Percentiles rank a stretch among this genome's conserved stretches.
phyloP scores from a whole-genome alignment of 108 stramenopile genomes.

The Cyclotella cryptica region DNA sequence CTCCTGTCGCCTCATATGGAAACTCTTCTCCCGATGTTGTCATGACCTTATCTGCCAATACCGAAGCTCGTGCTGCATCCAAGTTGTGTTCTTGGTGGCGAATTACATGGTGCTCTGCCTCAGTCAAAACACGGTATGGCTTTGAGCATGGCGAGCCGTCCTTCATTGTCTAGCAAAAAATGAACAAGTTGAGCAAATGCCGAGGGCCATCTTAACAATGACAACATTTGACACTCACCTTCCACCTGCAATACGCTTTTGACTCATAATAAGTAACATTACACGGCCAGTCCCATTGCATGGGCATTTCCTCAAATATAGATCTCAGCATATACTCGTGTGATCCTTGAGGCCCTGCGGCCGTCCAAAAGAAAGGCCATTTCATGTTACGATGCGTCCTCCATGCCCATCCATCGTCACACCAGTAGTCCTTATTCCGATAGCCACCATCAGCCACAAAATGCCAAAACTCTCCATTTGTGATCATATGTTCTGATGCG shows the following conservation, averaged over 20 bases:
- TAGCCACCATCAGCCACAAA: conserved; percentile 96
- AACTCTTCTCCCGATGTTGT: conserved; percentile 69
- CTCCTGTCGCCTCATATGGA: conserved; percentile 46
- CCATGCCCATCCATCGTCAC: conserved; percentile 96
- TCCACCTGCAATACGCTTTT: conserved; percentile 93
- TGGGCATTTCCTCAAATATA: conserved; percentile 86
- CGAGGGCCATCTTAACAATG: conserved; percentile 6
- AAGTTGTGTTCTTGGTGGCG: conserved; percentile 68
- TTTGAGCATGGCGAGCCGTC: conserved; percentile 69
- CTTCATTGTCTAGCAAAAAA: conserved; percentile 42
- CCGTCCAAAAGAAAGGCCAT: conserved; percentile 94
- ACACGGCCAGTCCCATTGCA: conserved; percentile 96
- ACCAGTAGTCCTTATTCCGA: conserved; percentile 80
- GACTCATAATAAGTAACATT: conserved; percentile 96
- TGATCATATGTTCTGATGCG: conserved; percentile 90
- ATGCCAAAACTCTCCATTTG: conserved; percentile 93
- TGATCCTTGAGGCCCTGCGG: conserved; percentile 82
- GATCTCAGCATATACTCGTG: conserved; percentile 90
- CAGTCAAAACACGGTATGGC: conserved; percentile 84
- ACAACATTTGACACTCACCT: conserved; percentile 45
- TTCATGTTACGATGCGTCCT: conserved; percentile 89
- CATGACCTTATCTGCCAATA: conserved; percentile 75
- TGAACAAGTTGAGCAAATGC: conserved; percentile 4
- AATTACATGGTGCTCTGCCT: conserved; percentile 93
- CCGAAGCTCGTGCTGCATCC: conserved; percentile 65